Evolutionary conservation across 495 filamentous ascomycete genomes (phyloP).

Genomic region (Tuber umbilicatum): DNA sequence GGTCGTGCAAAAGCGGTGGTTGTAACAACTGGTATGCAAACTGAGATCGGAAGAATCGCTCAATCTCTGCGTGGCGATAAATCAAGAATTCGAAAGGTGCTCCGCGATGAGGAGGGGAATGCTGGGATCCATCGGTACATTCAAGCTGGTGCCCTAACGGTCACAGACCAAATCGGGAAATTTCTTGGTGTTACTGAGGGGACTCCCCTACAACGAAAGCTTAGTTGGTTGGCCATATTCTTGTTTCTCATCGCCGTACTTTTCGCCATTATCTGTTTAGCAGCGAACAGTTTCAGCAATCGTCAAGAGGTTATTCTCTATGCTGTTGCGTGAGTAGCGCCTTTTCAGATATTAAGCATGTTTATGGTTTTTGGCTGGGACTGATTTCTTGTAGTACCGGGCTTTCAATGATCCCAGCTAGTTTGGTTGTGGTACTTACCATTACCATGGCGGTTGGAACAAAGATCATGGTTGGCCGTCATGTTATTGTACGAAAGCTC

Average conservation of each 20-base stretch:
- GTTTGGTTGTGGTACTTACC: slow-evolving; percentile 51
- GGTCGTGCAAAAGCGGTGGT: slow-evolving; percentile 48
- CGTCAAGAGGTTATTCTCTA: slow-evolving; percentile 50
- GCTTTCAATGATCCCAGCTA: slow-evolving; percentile 54
- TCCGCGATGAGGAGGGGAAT: slow-evolving; percentile 53
- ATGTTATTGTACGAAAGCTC: slow-evolving; percentile 51
- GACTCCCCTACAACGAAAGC: slow-evolving; percentile 51
- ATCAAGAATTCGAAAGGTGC: slow-evolving; percentile 50
- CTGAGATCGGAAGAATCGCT: slow-evolving; percentile 50
- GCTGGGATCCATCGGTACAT: slow-evolving; percentile 61
- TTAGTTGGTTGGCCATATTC: slow-evolving; percentile 49
- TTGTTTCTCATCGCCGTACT: slow-evolving; percentile 50
- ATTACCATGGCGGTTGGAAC: slow-evolving; percentile 54
- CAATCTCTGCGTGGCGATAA: slow-evolving; percentile 45
- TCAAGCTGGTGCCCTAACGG: slow-evolving; percentile 61
- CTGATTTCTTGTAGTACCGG: slow-evolving; percentile 47
- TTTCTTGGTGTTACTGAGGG: slow-evolving; percentile 64
- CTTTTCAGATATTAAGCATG: neutral
- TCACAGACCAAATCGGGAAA: slow-evolving; percentile 58
- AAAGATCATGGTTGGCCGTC: slow-evolving; percentile 48
- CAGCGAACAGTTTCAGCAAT: slow-evolving; percentile 47
- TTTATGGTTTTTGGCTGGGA: slow-evolving; percentile 5
- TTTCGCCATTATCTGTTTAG: slow-evolving; percentile 50
- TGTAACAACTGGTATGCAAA: slow-evolving; percentile 46
- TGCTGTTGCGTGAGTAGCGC: slow-evolving; percentile 46